phyloP scores from a whole-genome alignment of 31 red algal species.

The Porphyra umbilicalis region DNA sequence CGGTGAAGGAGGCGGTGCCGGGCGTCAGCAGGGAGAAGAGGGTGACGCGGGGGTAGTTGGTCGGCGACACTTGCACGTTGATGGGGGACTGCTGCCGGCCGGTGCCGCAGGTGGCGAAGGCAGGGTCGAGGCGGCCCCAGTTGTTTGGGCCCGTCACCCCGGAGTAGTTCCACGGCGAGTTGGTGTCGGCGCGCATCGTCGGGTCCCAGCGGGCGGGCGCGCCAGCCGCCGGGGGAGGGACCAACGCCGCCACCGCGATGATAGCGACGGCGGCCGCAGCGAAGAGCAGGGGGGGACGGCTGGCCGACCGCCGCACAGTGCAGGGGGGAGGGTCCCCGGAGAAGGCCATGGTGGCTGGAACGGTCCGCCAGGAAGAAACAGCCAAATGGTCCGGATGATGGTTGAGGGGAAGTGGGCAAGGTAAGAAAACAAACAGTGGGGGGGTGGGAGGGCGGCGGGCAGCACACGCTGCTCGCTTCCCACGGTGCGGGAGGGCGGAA shows the following conservation, averaged over 20 bases:
- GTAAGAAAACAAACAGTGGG: no score
- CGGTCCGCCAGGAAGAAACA: no score
- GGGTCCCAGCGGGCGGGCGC: not conserved
- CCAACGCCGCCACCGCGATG: not conserved
- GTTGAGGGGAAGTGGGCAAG: no score
- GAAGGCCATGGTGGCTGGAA: no score
- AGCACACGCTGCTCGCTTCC: no score
- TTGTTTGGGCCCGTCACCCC: not conserved
- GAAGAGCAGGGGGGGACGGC: not conserved
- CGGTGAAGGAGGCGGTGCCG: conserved; percentile 6
- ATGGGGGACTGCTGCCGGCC: conserved; percentile 36
- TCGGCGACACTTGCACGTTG: conserved; percentile 16
- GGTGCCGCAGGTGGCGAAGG: conserved; percentile 17
- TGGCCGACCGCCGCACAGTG: no score
- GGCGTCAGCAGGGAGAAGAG: conserved; percentile 14
- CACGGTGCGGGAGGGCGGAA: no score
- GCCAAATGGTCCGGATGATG: no score
- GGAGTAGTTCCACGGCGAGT: not conserved
- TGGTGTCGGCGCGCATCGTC: not conserved
- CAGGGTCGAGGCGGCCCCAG: not conserved
- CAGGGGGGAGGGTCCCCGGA: no score
- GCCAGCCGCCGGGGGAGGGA: not conserved
- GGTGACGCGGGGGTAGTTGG: conserved; percentile 5
- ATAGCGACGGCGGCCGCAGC: not conserved
- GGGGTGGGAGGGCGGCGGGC: no score